These are phyloP conservation scores for Penicillium steckii DNA, from an alignment of 495 filamentous ascomycete genomes.

Conservation along the genomic window DNA sequence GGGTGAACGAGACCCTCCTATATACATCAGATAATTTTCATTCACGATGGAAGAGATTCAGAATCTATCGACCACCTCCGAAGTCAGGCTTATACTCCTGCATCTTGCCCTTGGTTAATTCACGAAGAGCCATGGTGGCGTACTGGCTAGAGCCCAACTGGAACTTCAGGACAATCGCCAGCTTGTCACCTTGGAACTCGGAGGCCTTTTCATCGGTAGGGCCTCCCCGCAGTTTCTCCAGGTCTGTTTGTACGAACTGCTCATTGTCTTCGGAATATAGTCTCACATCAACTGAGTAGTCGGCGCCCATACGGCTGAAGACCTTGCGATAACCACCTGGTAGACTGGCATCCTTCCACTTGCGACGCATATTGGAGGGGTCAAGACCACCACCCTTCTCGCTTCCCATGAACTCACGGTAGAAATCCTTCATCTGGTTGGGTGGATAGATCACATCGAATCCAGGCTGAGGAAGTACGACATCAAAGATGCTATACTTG, in stretches of 20 bases:
- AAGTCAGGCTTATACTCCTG: conserved; percentile 65
- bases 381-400: conserved; percentile 73
- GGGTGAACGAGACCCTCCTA: too few species aligned
- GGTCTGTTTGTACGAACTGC: conserved; percentile 84
- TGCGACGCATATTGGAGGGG: conserved; percentile 83
- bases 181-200: conserved; percentile 43
- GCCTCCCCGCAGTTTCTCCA: conserved; percentile 50
- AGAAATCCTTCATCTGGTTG: conserved; percentile 79
- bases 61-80: conserved; percentile 39
- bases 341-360: conserved; percentile 82
- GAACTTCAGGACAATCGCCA: conserved; percentile 84
- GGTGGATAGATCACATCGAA: conserved; percentile 84
- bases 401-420: conserved; percentile 77
- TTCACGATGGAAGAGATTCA: not conserved
- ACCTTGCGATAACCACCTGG: conserved; percentile 85
- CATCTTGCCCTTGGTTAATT: conserved; percentile 73
- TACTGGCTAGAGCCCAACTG: conserved; percentile 85
- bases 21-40: not conserved
- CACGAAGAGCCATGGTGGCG: conserved; percentile 89
- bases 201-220: conserved; percentile 1
- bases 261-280: conserved; percentile 68
- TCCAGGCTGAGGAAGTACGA: conserved; percentile 93
- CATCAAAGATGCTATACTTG: conserved; percentile 77
- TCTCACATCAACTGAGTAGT: conserved; percentile 65
- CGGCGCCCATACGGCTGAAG: conserved; percentile 59